Percentiles rank a stretch among this genome's conserved stretches.
Evolutionary conservation across 2,329 filamentous ascomycete genomes (phyloP).

Genomic region (Domatiomyces globalis): DNA sequence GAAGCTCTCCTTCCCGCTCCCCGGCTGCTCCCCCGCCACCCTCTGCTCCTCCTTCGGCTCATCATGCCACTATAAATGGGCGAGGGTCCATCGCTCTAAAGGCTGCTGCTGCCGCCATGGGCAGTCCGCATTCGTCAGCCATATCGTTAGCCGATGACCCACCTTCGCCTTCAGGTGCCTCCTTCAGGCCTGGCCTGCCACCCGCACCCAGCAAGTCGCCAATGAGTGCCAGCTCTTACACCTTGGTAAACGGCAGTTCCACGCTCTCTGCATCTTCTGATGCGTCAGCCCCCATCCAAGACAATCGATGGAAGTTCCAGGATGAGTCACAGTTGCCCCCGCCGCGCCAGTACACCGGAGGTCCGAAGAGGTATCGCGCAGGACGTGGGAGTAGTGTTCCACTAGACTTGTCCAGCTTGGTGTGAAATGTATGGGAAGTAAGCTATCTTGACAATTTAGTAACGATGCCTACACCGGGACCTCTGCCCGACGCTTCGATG

Average conservation of each 20-base stretch:
- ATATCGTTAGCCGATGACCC: constrained; percentile 26
- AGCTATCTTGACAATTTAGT: background rate
- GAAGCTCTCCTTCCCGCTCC: background rate
- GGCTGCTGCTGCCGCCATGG: constrained; percentile 45
- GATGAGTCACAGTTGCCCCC: constrained; percentile 69
- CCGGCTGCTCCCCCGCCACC: constrained; percentile 15
- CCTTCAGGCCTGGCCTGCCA: constrained; percentile 21
- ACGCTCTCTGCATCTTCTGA: constrained; percentile 8
- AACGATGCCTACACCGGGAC: background rate
- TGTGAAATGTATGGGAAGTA: constrained; percentile 4
- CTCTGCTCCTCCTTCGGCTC: constrained; percentile 24
- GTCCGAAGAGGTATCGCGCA: constrained; percentile 66
- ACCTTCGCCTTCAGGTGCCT: constrained; percentile 28
- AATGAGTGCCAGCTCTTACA: constrained; percentile 65
- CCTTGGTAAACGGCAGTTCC: constrained; percentile 48
- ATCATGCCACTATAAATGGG: background rate
- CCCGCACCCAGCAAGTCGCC: constrained; percentile 35
- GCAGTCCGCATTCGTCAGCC: constrained; percentile 24
- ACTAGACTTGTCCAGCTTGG: constrained; percentile 47
- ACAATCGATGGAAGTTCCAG: constrained; percentile 75
- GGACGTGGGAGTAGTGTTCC: constrained; percentile 90
- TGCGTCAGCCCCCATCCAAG: constrained; percentile 42
- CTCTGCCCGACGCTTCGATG: background rate
- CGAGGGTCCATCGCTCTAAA: constrained; percentile 41
- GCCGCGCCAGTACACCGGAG: constrained; percentile 65